phyloP scores from a whole-genome alignment of 331 rosid genomes.

The Rhamnella rubrinervis region DNA sequence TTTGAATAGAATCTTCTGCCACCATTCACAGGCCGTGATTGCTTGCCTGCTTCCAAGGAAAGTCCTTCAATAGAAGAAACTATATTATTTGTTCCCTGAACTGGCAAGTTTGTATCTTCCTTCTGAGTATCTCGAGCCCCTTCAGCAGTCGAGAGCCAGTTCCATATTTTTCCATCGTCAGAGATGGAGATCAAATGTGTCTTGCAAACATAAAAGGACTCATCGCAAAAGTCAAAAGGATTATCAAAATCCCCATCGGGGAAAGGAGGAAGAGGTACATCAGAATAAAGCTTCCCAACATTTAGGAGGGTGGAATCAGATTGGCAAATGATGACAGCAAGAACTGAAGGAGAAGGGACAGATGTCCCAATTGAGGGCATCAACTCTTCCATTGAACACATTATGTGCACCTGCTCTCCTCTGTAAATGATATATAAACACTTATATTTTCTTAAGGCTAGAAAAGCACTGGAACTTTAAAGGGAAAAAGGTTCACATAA shows the following conservation, averaged over 20 bases:
- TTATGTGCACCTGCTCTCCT: slow-evolving; percentile 76
- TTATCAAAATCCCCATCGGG: slow-evolving; percentile 64
- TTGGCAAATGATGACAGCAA: slow-evolving; percentile 67
- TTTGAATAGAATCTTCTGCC: slow-evolving; percentile 35
- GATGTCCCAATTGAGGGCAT: slow-evolving; percentile 89
- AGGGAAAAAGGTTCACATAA: neutral
- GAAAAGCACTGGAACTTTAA: neutral
- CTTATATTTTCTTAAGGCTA: slow-evolving; percentile 28
- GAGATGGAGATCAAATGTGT: slow-evolving; percentile 81
- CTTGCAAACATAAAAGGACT: slow-evolving; percentile 54
- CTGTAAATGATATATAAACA: slow-evolving; percentile 47
- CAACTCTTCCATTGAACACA: slow-evolving; percentile 89
- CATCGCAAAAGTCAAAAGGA: slow-evolving; percentile 80
- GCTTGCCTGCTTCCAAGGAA: slow-evolving; percentile 41
- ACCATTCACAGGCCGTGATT: slow-evolving; percentile 32
- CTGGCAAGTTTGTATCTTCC: slow-evolving; percentile 39
- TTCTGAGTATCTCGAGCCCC: slow-evolving; percentile 52
- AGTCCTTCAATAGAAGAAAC: slow-evolving; percentile 44
- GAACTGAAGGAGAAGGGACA: slow-evolving; percentile 86
- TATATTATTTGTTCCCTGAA: slow-evolving; percentile 35
- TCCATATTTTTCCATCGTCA: slow-evolving; percentile 96
- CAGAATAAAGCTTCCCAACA: slow-evolving; percentile 58
- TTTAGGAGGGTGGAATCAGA: slow-evolving; percentile 76
- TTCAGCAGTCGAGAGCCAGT: slow-evolving; percentile 87
- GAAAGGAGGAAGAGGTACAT: slow-evolving; percentile 61